These are phyloP conservation scores for Xylariaceae sp. DNA, from an alignment of 2,329 filamentous ascomycete genomes.

Conservation along the genomic window DNA sequence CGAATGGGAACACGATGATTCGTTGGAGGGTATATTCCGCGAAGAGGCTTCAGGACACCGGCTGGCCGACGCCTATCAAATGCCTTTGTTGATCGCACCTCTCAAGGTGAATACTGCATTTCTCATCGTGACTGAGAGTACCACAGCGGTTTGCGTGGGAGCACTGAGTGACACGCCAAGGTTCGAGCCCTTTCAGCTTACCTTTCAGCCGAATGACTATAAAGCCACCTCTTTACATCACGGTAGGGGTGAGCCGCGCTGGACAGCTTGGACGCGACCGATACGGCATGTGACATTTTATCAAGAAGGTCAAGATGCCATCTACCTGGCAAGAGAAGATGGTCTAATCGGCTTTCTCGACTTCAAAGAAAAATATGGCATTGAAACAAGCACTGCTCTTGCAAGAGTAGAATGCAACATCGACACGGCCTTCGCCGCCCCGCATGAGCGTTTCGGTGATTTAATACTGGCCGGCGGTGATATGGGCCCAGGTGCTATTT, in stretches of 20 bases:
- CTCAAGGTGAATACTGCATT: conserved; percentile 68
- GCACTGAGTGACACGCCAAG: conserved; percentile 47
- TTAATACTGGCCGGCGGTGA: conserved; percentile 77
- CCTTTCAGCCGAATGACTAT: conserved; percentile 20
- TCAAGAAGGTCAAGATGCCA: conserved; percentile 58
- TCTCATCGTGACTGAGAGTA: conserved; percentile 58
- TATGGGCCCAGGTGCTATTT: conserved; percentile 72
- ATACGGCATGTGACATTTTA: conserved; percentile 61
- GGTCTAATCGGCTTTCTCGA: conserved; percentile 73
- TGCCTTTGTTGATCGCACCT: conserved; percentile 69
- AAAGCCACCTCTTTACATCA: conserved; percentile 41
- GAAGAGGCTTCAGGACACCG: conserved; percentile 46
- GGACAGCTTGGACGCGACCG: conserved; percentile 82
- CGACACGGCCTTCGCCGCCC: conserved; percentile 74
- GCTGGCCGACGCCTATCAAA: conserved; percentile 46
- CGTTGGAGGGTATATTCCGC: conserved; percentile 40
- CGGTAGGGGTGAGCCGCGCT: conserved; percentile 53
- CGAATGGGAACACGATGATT: conserved; percentile 52
- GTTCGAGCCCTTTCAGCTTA: conserved; percentile 42
- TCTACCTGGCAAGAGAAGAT: conserved; percentile 87
- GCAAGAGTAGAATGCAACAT: conserved; percentile 70
- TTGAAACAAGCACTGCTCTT: conserved; percentile 53
- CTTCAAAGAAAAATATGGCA: conserved; percentile 53
- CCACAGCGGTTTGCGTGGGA: conserved; percentile 53
- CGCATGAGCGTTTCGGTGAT: conserved; percentile 66